Conservation (phyloP, 495 filamentous ascomycete species). For the Articulospora tetracladia region DNA sequence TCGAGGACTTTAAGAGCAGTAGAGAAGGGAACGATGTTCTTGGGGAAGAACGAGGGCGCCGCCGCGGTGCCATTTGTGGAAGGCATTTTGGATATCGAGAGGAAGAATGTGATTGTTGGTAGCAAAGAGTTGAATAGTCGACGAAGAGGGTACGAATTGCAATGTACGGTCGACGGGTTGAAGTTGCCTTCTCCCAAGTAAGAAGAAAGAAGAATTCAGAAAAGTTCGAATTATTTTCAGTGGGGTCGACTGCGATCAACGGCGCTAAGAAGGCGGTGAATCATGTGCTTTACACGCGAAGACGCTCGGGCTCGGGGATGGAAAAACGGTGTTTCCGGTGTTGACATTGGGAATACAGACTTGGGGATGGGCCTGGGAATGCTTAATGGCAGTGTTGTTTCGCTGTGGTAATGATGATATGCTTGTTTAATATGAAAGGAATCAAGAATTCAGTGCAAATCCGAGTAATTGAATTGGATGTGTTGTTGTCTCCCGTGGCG, state of each 20-base stretch:
- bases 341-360: too few relatives aligned
- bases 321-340: too few relatives aligned
- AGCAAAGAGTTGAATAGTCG: slow-evolving; percentile 20
- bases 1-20: slow-evolving; percentile 75
- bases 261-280: background rate
- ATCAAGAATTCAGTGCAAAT: too few relatives aligned
- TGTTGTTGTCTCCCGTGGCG: too few relatives aligned
- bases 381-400: too few relatives aligned
- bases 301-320: too few relatives aligned
- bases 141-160: slow-evolving; percentile 3
- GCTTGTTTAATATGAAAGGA: too few relatives aligned
- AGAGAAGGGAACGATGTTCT: slow-evolving; percentile 44
- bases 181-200: slow-evolving; percentile 58
- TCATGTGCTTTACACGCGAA: too few relatives aligned
- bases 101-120: slow-evolving; percentile 4
- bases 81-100: slow-evolving; percentile 53
- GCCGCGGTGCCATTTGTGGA: slow-evolving; percentile 59
- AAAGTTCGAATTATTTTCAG: slow-evolving; percentile 34
- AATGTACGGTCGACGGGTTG: slow-evolving; percentile 44
- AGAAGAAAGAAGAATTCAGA: slow-evolving; percentile 42
- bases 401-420: too few relatives aligned
- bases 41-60: slow-evolving; percentile 25
- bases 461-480: too few relatives aligned
- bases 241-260: background rate
- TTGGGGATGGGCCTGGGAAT: too few relatives aligned